phyloP scores from a whole-genome alignment of 441 rosid species.

The Brassica hybrid region DNA sequence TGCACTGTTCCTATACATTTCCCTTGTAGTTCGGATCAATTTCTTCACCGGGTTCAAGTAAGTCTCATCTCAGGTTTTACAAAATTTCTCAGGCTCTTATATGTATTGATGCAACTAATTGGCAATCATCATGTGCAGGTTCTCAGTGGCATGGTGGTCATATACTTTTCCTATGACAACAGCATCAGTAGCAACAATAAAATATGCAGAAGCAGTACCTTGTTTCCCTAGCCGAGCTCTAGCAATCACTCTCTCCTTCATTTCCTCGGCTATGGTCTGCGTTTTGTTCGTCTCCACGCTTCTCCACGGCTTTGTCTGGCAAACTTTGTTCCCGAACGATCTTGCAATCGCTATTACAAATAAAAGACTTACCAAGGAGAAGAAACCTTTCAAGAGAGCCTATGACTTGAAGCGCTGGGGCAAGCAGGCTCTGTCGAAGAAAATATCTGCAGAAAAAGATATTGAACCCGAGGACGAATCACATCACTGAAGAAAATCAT shows the following conservation, averaged over 20 bases:
- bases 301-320: constrained; percentile 83
- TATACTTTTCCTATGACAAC: constrained; percentile 96
- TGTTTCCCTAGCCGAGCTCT: constrained; percentile 58
- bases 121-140: constrained; percentile 48
- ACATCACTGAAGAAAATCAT: constrained; percentile 37
- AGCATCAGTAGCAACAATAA: constrained; percentile 79
- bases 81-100: neutral
- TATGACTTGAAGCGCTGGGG: constrained; percentile 77
- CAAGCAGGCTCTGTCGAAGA: constrained; percentile 64
- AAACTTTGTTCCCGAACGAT: constrained; percentile 73
- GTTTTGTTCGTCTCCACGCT: constrained; percentile 66
- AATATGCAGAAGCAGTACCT: constrained; percentile 85
- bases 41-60: constrained; percentile 94
- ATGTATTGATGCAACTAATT: constrained; percentile 18
- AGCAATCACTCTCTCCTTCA: constrained; percentile 70
- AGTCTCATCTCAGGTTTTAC: constrained; percentile 23
- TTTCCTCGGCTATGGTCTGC: constrained; percentile 77
- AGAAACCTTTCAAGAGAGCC: constrained; percentile 70
- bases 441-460: constrained; percentile 52
- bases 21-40: constrained; percentile 73
- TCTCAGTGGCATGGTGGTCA: constrained; percentile 95
- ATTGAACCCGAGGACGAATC: constrained; percentile 47
- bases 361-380: constrained; percentile 61
- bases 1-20: constrained; percentile 78
- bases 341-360: constrained; percentile 83